A percentile compares a stretch with the other conserved stretches of the same genome.
phyloP scores from a whole-genome alignment of 1,284 basidiomycete genomes.

The Leccinum variabile region DNA sequence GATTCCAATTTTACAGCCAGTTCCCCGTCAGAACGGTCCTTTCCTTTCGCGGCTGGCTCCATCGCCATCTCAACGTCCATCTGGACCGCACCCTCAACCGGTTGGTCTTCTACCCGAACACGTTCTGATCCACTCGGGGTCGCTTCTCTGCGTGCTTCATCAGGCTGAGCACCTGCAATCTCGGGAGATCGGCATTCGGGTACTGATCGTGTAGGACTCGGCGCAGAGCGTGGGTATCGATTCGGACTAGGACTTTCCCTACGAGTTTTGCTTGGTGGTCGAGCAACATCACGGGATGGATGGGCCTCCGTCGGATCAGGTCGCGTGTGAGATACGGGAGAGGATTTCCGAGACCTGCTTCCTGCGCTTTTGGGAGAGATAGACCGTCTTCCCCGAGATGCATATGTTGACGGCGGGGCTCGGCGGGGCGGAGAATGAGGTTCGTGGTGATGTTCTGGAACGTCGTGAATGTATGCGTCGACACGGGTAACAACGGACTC shows the following conservation, averaged over 20 bases:
- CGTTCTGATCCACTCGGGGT: conserved; percentile 3
- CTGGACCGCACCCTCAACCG: conserved; percentile 2
- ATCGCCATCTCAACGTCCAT: conserved; percentile 11
- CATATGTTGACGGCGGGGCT: conserved; percentile 9
- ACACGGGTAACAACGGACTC: conserved; percentile 7
- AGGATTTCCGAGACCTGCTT: conserved; percentile 29
- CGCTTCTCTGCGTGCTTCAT: conserved; percentile 1
- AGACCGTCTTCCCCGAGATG: conserved; percentile 25
- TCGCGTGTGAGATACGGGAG: conserved; percentile 20
- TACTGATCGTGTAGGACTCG: conserved; percentile 17
- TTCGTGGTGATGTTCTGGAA: conserved; percentile 18
- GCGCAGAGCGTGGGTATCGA: conserved; percentile 3
- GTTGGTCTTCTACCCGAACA: conserved; percentile 6
- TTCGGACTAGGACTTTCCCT: conserved; percentile 19
- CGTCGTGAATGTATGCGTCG: conserved; percentile 3
- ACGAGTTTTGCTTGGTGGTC: conserved; percentile 17
- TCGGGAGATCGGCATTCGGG: conserved; percentile 7
- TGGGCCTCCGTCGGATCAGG: conserved; percentile 17
- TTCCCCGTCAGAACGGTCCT: conserved; percentile 21
- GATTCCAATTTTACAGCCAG: conserved; percentile 12
- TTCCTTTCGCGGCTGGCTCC: conserved; percentile 13
- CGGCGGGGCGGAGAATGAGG: conserved; percentile 19
- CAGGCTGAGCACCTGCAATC: conserved; percentile 3
- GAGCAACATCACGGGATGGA: conserved; percentile 13
- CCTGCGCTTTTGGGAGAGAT: conserved; percentile 25